Evolutionary conservation across 2,329 filamentous ascomycete genomes (phyloP).

Genomic region (Fusarium sp.): DNA sequence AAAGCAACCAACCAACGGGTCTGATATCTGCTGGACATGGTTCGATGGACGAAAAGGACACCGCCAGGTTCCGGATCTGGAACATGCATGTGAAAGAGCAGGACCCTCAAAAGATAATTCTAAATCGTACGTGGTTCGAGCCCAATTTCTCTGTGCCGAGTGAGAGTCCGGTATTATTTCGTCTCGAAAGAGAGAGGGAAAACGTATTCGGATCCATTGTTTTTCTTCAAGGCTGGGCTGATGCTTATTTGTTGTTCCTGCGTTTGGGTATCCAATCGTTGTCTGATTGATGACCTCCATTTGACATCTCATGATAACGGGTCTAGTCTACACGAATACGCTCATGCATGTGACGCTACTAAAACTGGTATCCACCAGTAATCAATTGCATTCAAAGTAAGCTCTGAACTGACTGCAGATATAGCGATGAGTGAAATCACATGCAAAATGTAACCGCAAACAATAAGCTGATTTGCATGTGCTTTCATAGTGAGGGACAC

Average conservation of each 20-base stretch:
- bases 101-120: background rate
- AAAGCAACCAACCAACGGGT: conserved; percentile 27
- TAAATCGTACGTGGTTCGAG: conserved; percentile 33
- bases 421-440: conserved; percentile 21
- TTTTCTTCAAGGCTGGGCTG: background rate
- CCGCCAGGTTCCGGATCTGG: conserved; percentile 36
- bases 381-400: background rate
- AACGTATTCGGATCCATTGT: conserved; percentile 21
- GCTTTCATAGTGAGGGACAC: background rate
- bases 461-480: background rate
- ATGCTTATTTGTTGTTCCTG: conserved; percentile 22
- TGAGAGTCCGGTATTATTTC: conserved; percentile 33
- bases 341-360: conserved; percentile 26
- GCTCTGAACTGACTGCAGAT: too few species aligned
- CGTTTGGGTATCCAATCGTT: conserved; percentile 26
- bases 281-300: conserved; percentile 25
- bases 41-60: conserved; percentile 35
- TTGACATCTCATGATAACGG: conserved; percentile 17
- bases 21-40: conserved; percentile 23
- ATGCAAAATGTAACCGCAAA: conserved; percentile 13
- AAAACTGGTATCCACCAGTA: conserved; percentile 6
- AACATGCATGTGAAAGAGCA: conserved; percentile 40
- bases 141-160: conserved; percentile 19
- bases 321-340: conserved; percentile 36
- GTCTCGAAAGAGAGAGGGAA: conserved; percentile 15